Percentiles rank a stretch among this genome's conserved stretches.
Conservation (phyloP, 805 yeast genomes). For the Danielia reshetovae region DNA sequence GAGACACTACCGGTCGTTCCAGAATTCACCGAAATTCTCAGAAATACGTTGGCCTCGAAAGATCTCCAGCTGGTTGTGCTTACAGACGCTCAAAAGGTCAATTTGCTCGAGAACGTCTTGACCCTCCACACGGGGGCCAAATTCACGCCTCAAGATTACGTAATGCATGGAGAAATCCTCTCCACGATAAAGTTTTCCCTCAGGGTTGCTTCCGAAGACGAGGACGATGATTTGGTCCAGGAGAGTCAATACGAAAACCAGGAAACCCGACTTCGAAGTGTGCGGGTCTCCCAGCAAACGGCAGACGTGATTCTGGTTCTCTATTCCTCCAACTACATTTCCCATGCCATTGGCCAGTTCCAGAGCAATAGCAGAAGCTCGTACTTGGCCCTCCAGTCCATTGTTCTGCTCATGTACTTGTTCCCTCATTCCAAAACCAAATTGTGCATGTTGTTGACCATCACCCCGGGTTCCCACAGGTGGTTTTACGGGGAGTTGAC, state of each 20-base stretch:
- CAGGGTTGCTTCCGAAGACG: constrained; percentile 1
- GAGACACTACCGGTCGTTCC: too few species aligned
- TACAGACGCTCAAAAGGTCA: not conserved
- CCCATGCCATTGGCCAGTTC: constrained; percentile 3
- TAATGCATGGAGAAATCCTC: constrained; percentile 6
- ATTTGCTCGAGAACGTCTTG: constrained; percentile 1
- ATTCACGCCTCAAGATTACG: not conserved
- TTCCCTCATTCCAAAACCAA: constrained; percentile 34
- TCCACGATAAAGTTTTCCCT: constrained; percentile 1
- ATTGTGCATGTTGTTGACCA: constrained; percentile 38
- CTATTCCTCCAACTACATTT: constrained; percentile 4
- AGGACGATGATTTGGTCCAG: constrained; percentile 1
- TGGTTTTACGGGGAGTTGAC: constrained; percentile 28
- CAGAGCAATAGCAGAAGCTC: not conserved
- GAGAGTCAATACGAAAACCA: not conserved
- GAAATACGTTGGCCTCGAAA: too few species aligned
- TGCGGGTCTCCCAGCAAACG: not conserved
- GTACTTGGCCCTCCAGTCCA: constrained; percentile 14
- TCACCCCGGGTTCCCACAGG: constrained; percentile 37
- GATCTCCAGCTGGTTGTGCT: too few species aligned
- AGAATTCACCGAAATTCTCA: too few species aligned
- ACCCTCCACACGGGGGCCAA: not conserved
- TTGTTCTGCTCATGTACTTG: constrained; percentile 31
- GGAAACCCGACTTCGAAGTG: not conserved
- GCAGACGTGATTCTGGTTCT: constrained; percentile 1